Evolutionary conservation across 2,329 filamentous ascomycete species (phyloP), one percentile per base, ranked within the genome.

Genomic region (Dactylellina haptotyla): DNA sequence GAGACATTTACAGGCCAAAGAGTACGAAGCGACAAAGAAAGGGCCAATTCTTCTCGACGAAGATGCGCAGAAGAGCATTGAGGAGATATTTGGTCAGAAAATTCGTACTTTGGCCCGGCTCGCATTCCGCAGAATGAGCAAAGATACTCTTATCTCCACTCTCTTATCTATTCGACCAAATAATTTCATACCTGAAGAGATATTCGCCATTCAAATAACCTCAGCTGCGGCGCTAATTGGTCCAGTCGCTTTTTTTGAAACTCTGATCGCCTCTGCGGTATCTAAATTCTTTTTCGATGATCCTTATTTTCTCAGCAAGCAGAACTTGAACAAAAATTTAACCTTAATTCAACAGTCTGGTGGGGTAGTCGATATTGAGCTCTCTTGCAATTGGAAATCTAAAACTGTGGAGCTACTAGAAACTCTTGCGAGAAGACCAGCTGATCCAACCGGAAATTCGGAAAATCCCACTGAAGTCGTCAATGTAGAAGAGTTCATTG

Each of bases 191-290:
- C 53, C 20, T 10, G 28, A 28, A 12, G 63, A 37, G 3, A 20
- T 10, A 2, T 58, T 66, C 20, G n/a, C n/a, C 46, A 25, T 26
- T 6, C 18, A 18, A 1, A n/a, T 30, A 9, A 14, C 1, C 3
- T 26, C 34, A 16, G 53, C 37, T 25, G 5, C 58, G 9, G 8
- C 41, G 5, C 28, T 10, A 2, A 25, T 67, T 28, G 23, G 45
- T 2, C 20, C 32, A 2, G 45, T 50, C 14, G 16, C 43, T 8
- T 67, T 67, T n/a, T 61, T 67, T 18, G 63, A 67, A 26, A 14
- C 26, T 12, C 54, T 67, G 4, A 25, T 67, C 25, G 4, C 53
- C 5, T 59, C 54, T 4, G 61, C 54, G 1, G 6, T 67, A 1
- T 23, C 26, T 14, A 16, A 43, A 8, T 16, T 8, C 9, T 10